Base-by-base conservation (phyloP, 352 stramenopile genomes). In the Globisporangium echinulatum region DNA sequence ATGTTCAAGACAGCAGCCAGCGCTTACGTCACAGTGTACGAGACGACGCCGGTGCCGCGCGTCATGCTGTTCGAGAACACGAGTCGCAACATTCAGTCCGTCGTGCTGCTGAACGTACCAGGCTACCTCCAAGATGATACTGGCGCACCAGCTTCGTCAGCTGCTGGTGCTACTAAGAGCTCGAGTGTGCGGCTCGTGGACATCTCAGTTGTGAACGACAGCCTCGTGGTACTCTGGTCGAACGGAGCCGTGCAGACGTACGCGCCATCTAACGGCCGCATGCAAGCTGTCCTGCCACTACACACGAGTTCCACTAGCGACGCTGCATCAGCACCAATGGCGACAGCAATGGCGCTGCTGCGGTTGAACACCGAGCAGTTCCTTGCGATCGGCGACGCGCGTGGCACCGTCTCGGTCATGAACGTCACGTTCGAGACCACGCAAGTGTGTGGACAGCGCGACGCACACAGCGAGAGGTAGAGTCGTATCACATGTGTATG, bases 171-270 rank as follows among this genome's bases (percentile, higher is more conserved):
- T 25, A 25, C 25, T 39, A 54, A 43, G 42, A 49, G 48, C 17
- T 25, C 6, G 8, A 19, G 54, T 9, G 37, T 65, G 53, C 43
- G 54, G 15, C 48, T 56, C 25, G 39, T 65, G 8, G 59, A 65
- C 14, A 19, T 65, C 49, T 46, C 38, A 37, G 38, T 33, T 2
- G 39, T 49, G 36, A 14, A 40, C 7, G 59, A 55, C 7, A 25
- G 47, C 11, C 36, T 79, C 14, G 53, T 74, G 8, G 66, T 60
- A 4, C 40, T 79, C 15, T 79, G 67, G 63, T 56, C 69, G 49
- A 68, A 77, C 39, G 69, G 69, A 42, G 58, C 66, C n/a, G 64
- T 63, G 38, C 61, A 70, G 57, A 68, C 59, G 33, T 65, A 72
- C 57, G 59, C 64, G n/a, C 46, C 68, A 37, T 66, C 47, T 0